A percentile compares a stretch with the other conserved stretches of the same genome.
These are phyloP conservation scores for Serpula lacrymans DNA, from an alignment of 768 basidiomycete genomes.

Conservation along the genomic window DNA sequence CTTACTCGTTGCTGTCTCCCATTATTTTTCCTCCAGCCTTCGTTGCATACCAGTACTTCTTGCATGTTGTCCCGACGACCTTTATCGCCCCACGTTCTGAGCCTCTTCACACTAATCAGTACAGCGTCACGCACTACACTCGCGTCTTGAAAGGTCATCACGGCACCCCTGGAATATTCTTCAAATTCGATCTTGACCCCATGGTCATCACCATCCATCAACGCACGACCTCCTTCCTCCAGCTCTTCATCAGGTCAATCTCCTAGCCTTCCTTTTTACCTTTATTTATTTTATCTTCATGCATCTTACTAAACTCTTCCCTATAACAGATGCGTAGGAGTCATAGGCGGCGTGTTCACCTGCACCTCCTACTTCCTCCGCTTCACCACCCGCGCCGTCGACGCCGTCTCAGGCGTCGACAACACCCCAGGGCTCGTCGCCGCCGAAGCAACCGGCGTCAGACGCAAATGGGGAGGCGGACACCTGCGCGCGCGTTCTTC, in stretches of 20 bases:
- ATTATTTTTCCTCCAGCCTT: conserved; percentile 51
- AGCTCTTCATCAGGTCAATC: conserved; percentile 71
- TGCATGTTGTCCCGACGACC: conserved; percentile 93
- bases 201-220: conserved; percentile 83
- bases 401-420: conserved; percentile 54
- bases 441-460: conserved; percentile 60
- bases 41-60: conserved; percentile 90
- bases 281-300: too few relatives aligned
- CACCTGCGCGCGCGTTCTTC: conserved; percentile 56
- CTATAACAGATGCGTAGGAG: conserved; percentile 67
- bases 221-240: conserved; percentile 77
- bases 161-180: conserved; percentile 93
- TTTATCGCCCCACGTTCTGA: conserved; percentile 72
- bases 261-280: neutral
- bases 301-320: neutral
- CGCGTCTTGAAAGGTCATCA: conserved; percentile 69
- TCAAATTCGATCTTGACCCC: conserved; percentile 97
- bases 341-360: conserved; percentile 88
- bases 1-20: conserved; percentile 1
- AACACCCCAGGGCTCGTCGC: conserved; percentile 57
- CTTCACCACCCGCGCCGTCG: conserved; percentile 59
- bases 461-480: conserved; percentile 67
- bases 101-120: conserved; percentile 77
- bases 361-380: conserved; percentile 77
- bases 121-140: conserved; percentile 92